A percentile compares a stretch with the other conserved stretches of the same genome.
Conservation (phyloP, 208 protist species). For the Trichomonas tenax region DNA sequence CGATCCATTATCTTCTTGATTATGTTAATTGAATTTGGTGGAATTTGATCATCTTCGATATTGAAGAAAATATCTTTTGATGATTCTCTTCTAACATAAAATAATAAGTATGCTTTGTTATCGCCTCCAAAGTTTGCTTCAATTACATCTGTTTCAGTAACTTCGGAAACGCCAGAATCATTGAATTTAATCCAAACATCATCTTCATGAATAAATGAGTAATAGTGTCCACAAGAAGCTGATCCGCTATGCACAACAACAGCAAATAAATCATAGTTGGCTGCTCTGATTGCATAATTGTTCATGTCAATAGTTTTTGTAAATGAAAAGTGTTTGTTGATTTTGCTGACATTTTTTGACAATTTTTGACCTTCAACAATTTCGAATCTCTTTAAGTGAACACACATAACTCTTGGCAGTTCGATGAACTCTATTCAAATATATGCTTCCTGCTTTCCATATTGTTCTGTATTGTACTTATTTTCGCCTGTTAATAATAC, state of each 20-base stretch:
- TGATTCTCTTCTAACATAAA: background rate
- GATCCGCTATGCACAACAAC: conserved; percentile 66
- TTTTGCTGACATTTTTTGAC: background rate
- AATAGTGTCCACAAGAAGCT: conserved; percentile 64
- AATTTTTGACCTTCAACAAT: conserved; percentile 48
- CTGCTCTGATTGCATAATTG: background rate
- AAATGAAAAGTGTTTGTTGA: conserved; percentile 51
- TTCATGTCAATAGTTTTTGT: conserved; percentile 42
- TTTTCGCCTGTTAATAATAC: conserved; percentile 63
- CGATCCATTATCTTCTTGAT: too few species aligned
- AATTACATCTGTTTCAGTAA: conserved; percentile 39
- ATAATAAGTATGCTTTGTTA: background rate
- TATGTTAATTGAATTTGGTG: background rate
- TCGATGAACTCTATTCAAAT: conserved; percentile 52
- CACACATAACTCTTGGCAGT: conserved; percentile 57
- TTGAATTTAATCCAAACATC: conserved; percentile 55
- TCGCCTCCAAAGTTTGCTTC: conserved; percentile 49
- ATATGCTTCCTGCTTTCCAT: conserved; percentile 57
- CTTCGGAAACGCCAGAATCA: conserved; percentile 54
- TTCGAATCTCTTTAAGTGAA: conserved; percentile 69
- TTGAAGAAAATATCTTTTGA: background rate
- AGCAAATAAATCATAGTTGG: conserved; percentile 42
- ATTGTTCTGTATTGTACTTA: conserved; percentile 56
- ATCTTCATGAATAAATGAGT: conserved; percentile 47
- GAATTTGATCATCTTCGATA: background rate